Evolutionary conservation across 1,284 basidiomycete genomes (phyloP).

Genomic region (Lentinus polychrous): DNA sequence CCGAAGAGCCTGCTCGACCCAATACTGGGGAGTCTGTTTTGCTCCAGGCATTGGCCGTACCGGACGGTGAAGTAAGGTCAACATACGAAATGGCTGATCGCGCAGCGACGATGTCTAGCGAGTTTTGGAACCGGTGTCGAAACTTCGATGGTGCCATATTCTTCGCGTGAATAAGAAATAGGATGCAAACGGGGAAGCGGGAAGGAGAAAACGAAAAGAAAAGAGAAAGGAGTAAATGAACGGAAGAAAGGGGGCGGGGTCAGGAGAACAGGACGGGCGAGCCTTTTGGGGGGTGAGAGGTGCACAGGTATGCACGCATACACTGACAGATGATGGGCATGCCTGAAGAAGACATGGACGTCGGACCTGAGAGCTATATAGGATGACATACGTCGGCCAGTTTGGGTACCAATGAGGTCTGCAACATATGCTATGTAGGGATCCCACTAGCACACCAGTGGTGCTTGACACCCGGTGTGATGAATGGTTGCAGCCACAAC

Average conservation of each 20-base stretch:
- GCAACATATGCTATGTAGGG: not conserved
- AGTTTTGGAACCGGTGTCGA: constrained; percentile 22
- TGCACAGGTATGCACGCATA: constrained; percentile 10
- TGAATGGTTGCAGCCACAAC: not conserved
- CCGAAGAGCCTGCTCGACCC: constrained; percentile 10
- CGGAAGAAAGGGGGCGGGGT: constrained; percentile 7
- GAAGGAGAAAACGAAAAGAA: constrained; percentile 9
- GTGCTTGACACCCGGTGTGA: not conserved
- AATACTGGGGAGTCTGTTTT: constrained; percentile 20
- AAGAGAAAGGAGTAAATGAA: constrained; percentile 2
- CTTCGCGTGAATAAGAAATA: constrained; percentile 4
- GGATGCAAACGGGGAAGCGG: constrained; percentile 4
- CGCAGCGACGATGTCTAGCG: constrained; percentile 27
- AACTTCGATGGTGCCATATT: constrained; percentile 17
- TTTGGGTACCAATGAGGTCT: not conserved
- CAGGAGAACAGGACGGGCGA: constrained; percentile 8
- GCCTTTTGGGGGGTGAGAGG: constrained; percentile 3
- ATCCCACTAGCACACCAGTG: not conserved
- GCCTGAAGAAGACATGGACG: constrained; percentile 7
- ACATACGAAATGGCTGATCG: constrained; percentile 22
- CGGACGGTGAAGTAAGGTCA: constrained; percentile 20
- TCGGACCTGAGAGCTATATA: not conserved
- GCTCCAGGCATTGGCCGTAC: constrained; percentile 27
- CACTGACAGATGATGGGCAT: constrained; percentile 17
- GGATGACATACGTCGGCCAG: not conserved